phyloP scores from a whole-genome alignment of 192 early-diverging fungal species.

The Coemansia sp. region DNA sequence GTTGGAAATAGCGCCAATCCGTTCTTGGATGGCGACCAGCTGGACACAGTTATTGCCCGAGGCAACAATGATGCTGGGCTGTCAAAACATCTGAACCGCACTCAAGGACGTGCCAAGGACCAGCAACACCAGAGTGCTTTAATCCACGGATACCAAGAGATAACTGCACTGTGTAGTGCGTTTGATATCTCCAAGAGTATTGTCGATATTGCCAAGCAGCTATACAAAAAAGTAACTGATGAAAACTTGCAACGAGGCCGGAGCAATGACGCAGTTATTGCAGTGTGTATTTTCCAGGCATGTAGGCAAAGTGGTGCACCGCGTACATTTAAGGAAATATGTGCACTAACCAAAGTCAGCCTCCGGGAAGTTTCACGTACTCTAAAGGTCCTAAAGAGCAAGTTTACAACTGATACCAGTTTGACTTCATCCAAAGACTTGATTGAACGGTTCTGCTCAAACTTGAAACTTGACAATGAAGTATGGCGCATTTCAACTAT shows the following conservation, averaged over 20 bases:
- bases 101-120: conserved; percentile 61
- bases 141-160: conserved; percentile 79
- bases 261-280: conserved; percentile 81
- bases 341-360: conserved; percentile 81
- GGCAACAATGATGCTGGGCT: conserved; percentile 66
- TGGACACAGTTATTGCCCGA: conserved; percentile 68
- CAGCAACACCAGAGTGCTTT: conserved; percentile 72
- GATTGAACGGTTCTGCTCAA: conserved; percentile 79
- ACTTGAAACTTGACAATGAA: conserved; percentile 66
- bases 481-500: conserved; percentile 68
- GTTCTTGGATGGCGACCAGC: conserved; percentile 35
- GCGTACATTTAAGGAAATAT: conserved; percentile 92
- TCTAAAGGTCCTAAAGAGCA: conserved; percentile 52
- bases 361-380: conserved; percentile 89
- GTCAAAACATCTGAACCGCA: conserved; percentile 36
- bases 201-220: conserved; percentile 86
- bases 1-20: conserved; percentile 41
- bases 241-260: conserved; percentile 79
- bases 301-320: conserved; percentile 78
- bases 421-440: conserved; percentile 70
- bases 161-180: conserved; percentile 80
- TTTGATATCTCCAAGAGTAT: conserved; percentile 76
- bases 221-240: conserved; percentile 86
- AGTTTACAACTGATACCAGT: conserved; percentile 55
- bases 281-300: conserved; percentile 88